Base-by-base conservation (phyloP, 306 rosid species). In the Aeschynomene evenia region DNA sequence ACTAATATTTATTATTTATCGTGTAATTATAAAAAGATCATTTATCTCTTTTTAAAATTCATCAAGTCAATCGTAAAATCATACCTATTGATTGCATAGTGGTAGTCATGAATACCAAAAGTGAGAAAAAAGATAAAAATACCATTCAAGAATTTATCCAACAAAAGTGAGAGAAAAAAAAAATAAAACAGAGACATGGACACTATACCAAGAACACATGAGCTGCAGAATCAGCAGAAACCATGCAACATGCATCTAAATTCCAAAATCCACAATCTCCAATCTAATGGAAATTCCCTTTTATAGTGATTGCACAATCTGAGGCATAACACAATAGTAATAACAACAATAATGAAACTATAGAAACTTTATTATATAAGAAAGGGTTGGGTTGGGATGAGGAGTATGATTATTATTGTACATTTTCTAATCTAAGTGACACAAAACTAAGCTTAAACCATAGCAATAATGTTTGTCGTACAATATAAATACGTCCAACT, bases 221-320 rank as follows among this genome's bases (percentile, higher is more conserved):
- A 23, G 53, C 57, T 26, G 66, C 66, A 56, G 14, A 39, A 15
- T 31, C 52, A 68, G 39, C 37, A 51, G 11, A 7, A 0, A 55
- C 36, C 72, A 52, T 72, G 75, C 59, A 53, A 61, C 58, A 74
- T 56, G 55, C 54, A 52, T 15, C 60, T 39, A 64, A 54, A 1
- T 74, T 48, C 29, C 42, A 24, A 29, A 70, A 43, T 49, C 29
- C 45, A 21, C 29, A 56, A 20, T 33, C 40, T 9, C 29, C 57
- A 4, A 4, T 7, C 19, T 14, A 59, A 50, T 43, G 34, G 5
- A 71, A 52, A 8, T 66, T 11, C 37, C 13, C 16, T 68, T n/a
- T 69, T 51, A 7, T 7, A 22, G 63, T 12, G 12, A 16, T 42
- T 60, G 42, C 50, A 18, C 4, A 16, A 2, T 21, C 4, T 14